Base-by-base conservation (phyloP, 306 rosid genomes). In the Fragaria iinumae region DNA sequence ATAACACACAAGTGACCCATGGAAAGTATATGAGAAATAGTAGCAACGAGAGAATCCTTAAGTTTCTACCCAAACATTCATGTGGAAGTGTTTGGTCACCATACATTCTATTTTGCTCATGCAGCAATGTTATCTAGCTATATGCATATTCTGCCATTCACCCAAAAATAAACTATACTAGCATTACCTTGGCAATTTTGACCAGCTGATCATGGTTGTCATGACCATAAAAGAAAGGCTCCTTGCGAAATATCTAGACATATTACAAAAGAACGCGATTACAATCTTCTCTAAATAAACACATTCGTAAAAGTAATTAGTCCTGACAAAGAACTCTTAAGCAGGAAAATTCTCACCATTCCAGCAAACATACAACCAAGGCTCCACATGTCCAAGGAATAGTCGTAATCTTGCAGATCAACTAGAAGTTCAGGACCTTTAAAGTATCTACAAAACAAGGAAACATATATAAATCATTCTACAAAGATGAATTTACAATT, bases 311-410 rank as follows among this genome's bases (percentile, higher is more conserved):
- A 65, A 29, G 25, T 66, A 44, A 69, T 48, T n/a, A 21, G 75
- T n/a, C 59, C 39, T 48, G 59, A 63, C 34, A 36, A 66, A 23
- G 49, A n/a, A 69, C 20, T 56, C 8, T 27, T 21, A 78, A 20
- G 52, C 68, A 71, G 43, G 77, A 72, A 21, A 84, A 79, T 80
- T 76, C 89, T 89, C 77, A 96, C 99, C 98, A 96, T 96, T 86
- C 99, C 99, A 57, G 99, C 98, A 86, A 96, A 96, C 99, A 96
- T 96, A 85, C 99, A 96, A 78, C 99, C 98, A 69, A 96, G 98
- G 87, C 99, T 96, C 99, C 99, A 92, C 96, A 96, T 91, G 85
- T 96, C 98, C 81, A 96, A 88, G 70, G 96, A 89, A 83, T 92
- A 92, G 83, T 92, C 96, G 49, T 92, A 92, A 73, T 92, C 97